A percentile compares a stretch with the other conserved stretches of the same genome.
Evolutionary conservation across 148 eudicot genomes (phyloP).

Genomic region (Amaranthus cruentus): DNA sequence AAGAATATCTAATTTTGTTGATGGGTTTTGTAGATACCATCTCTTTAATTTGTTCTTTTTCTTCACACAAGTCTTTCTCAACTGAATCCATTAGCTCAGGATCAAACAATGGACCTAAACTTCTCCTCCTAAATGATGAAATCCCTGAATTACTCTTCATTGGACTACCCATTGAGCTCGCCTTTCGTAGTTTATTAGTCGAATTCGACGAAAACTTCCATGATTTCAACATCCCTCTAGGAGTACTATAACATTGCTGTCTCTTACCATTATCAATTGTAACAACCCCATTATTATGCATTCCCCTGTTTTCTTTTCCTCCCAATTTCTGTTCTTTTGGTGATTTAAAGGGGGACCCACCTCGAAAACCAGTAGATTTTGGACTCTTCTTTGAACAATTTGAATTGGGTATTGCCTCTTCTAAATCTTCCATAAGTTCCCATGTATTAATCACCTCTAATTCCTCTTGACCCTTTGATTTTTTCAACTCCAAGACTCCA

Average conservation of each 20-base stretch:
- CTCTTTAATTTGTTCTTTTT: slow-evolving; percentile 56
- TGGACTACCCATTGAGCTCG: slow-evolving; percentile 28
- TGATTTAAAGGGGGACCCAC: slow-evolving; percentile 50
- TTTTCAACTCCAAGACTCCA: slow-evolving; percentile 21
- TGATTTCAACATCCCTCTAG: slow-evolving; percentile 35
- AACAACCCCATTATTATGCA: slow-evolving; percentile 5
- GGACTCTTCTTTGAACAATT: slow-evolving; percentile 41
- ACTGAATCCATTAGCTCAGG: slow-evolving; percentile 46
- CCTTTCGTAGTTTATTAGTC: slow-evolving; percentile 33
- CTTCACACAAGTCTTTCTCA: slow-evolving; percentile 47
- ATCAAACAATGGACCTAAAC: slow-evolving; percentile 65
- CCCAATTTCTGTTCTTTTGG: slow-evolving; percentile 42
- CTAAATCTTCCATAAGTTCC: slow-evolving; percentile 88
- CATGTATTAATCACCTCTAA: slow-evolving; percentile 73
- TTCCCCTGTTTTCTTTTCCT: slow-evolving; percentile 51
- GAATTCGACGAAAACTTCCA: slow-evolving; percentile 30
- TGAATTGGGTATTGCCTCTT: slow-evolving; percentile 38
- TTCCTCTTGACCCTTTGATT: slow-evolving; percentile 33
- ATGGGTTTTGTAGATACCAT: slow-evolving; percentile 36
- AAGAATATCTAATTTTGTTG: background rate
- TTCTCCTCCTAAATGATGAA: slow-evolving; percentile 41
- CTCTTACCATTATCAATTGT: background rate
- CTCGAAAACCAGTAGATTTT: slow-evolving; percentile 27
- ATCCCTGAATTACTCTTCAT: slow-evolving; percentile 32
- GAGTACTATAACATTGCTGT: slow-evolving; percentile 40